Evolutionary conservation across 768 basidiomycete species (phyloP).

Genomic region (Cystofilobasidium bisporidii): DNA sequence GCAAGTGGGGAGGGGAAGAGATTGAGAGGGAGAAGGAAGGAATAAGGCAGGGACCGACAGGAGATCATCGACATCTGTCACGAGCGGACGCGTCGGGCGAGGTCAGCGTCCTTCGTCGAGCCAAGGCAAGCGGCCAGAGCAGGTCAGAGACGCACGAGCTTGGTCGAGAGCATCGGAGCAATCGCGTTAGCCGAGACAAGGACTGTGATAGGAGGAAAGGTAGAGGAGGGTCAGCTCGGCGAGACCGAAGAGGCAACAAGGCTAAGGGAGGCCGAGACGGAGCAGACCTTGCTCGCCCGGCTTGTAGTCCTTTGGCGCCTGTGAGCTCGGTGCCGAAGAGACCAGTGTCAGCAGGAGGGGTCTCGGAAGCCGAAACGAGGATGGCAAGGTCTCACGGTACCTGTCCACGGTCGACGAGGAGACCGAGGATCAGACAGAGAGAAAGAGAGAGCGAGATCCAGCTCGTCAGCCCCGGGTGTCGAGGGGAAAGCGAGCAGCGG

Average conservation of each 20-base stretch:
- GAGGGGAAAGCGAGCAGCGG: not conserved
- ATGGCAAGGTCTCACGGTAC: no score
- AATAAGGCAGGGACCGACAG: conserved; percentile 47
- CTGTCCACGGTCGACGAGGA: no score
- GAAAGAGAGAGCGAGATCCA: not conserved
- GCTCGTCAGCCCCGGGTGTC: not conserved
- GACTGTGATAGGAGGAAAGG: not conserved
- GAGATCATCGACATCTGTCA: conserved; percentile 90
- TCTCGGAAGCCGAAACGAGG: no score
- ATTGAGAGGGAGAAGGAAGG: no score
- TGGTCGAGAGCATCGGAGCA: conserved; percentile 46
- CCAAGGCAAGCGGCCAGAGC: conserved; percentile 4
- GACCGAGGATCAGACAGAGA: no score
- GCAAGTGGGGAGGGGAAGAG: no score
- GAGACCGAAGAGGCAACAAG: no score
- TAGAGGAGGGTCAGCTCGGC: no score
- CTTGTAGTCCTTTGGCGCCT: conserved; percentile 70
- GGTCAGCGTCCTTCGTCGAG: conserved; percentile 10
- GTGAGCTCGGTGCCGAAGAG: no score
- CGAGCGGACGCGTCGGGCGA: not conserved
- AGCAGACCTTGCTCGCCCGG: conserved; percentile 57
- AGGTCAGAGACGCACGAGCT: conserved; percentile 48
- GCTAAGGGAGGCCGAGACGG: no score
- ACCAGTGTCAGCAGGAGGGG: no score
- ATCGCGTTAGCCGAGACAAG: conserved; percentile 13